phyloP scores from a whole-genome alignment of 768 basidiomycete species.

The Tulasnella sp. region DNA sequence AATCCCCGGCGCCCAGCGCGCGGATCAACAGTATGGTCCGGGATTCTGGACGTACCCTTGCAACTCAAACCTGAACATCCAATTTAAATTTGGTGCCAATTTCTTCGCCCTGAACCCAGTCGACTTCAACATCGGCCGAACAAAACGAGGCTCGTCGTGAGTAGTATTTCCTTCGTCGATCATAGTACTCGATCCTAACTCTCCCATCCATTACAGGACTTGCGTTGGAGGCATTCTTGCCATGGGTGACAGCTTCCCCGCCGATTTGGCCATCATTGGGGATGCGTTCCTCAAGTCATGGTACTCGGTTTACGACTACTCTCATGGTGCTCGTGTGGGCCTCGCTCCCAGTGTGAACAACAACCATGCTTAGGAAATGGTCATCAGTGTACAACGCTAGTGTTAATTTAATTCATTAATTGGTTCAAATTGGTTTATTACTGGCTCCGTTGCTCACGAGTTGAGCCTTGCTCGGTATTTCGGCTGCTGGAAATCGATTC shows the following conservation, averaged over 20 bases:
- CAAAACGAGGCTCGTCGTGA: slow-evolving; percentile 30
- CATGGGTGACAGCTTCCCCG: slow-evolving; percentile 40
- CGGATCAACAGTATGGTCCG: slow-evolving; percentile 19
- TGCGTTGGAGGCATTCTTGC: slow-evolving; percentile 53
- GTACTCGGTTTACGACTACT: slow-evolving; percentile 16
- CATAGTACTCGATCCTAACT: background rate
- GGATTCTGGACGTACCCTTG: slow-evolving; percentile 56
- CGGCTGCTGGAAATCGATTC: no score
- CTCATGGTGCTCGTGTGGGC: slow-evolving; percentile 12
- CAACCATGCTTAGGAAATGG: no score
- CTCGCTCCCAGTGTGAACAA: slow-evolving; percentile 8
- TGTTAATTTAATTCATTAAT: no score
- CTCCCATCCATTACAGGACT: slow-evolving; percentile 31
- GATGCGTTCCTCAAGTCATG: slow-evolving; percentile 63
- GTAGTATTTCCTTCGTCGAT: slow-evolving; percentile 22
- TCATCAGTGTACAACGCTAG: no score
- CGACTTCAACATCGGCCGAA: slow-evolving; percentile 52
- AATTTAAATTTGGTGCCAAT: slow-evolving; percentile 41
- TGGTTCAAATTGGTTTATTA: no score
- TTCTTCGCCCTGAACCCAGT: slow-evolving; percentile 37
- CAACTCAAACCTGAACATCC: slow-evolving; percentile 30
- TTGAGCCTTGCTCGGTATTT: no score
- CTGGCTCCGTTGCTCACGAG: no score
- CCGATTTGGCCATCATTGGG: slow-evolving; percentile 52
- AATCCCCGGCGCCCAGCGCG: background rate